Evolutionary conservation across 345 rosid species (phyloP), one percentile per base, ranked within the genome.

Genomic region (Eucalyptus tenuipes): DNA sequence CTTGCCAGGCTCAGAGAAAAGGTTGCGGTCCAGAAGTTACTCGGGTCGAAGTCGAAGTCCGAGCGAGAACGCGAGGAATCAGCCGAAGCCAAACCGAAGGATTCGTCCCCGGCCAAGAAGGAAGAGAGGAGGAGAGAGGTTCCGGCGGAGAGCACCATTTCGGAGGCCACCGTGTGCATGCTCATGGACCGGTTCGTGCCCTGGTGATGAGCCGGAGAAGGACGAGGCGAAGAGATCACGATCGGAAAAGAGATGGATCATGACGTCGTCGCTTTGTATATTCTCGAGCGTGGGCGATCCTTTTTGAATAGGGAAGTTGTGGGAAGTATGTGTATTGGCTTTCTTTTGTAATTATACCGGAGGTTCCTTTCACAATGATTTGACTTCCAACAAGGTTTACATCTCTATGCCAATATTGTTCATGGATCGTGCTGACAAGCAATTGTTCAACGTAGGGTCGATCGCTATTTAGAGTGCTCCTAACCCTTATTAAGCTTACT

Each of bases 181-280:
- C 93, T 97, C 68, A 96, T 97, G 95, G 99, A 97, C 89, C 95
- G 97, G 29, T 97, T 97, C 92, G 99, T 93, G 42, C 96, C 96
- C 88, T 96, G 95, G 90, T 96, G 93, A 94, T 88, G 49, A 42
- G 8, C 50, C 49, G 40, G 37, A 64, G 75, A 64, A 13, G 75
- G 75, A 64, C 16, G 75, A 64, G 37, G 33, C 40, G 33, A 64
- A 16, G 40, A 64, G 37, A 15, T 31, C 15, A 4, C 37, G 40
- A n/a, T 59, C 68, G 15, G 68, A 59, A 59, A 59, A 25, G 31
- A 64, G 40, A 64, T 2, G 75, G 16, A 64, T 64, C 3, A 1
- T 1, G 33, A n/a, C 75, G 20, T 64, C 75, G 75, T n/a, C 75
- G 31, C 75, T 1, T 64, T n/a, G 75, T 64, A n/a, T n/a, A n/a